These are phyloP conservation scores for Viridothelium virens DNA, from an alignment of 495 filamentous ascomycete genomes.

Conservation along the genomic window DNA sequence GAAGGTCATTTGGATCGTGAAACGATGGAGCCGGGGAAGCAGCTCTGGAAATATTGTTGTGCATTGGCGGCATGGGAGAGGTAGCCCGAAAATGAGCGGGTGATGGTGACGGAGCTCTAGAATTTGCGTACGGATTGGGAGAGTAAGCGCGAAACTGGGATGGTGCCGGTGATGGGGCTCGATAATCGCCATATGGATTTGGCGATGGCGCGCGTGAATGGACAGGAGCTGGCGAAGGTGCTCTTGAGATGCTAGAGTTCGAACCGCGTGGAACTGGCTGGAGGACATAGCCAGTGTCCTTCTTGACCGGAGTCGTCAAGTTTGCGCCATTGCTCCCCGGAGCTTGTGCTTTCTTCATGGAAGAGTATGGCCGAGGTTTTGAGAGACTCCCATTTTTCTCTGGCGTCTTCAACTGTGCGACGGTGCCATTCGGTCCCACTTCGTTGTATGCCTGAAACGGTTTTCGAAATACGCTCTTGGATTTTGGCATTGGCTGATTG, in stretches of 20 bases:
- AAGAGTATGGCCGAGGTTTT: slow-evolving; percentile 33
- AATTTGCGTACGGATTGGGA: slow-evolving; percentile 21
- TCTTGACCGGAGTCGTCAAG: slow-evolving; percentile 11
- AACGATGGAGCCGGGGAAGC: slow-evolving; percentile 29
- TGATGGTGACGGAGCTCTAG: slow-evolving; percentile 13
- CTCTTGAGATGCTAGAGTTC: slow-evolving; percentile 23
- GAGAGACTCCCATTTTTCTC: slow-evolving; percentile 30
- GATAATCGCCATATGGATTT: slow-evolving; percentile 41
- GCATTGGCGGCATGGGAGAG: slow-evolving; percentile 32
- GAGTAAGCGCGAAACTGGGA: slow-evolving; percentile 23
- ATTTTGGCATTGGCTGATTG: slow-evolving; percentile 46
- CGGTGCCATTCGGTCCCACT: slow-evolving; percentile 29
- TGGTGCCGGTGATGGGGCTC: slow-evolving; percentile 18
- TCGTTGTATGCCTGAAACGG: slow-evolving; percentile 60
- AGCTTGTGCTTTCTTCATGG: slow-evolving; percentile 37
- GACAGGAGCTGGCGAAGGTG: slow-evolving; percentile 17
- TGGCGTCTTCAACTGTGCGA: slow-evolving; percentile 19
- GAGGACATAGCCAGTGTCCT: slow-evolving; percentile 29
- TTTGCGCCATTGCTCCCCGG: slow-evolving; percentile 16
- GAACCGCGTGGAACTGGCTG: slow-evolving; percentile 45
- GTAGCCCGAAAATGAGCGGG: slow-evolving; percentile 24
- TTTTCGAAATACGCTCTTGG: slow-evolving; percentile 56
- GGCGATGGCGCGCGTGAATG: slow-evolving; percentile 39
- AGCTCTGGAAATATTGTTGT: slow-evolving; percentile 28
- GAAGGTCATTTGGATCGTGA: slow-evolving; percentile 24